Percentiles rank a stretch among this genome's conserved stretches.
Evolutionary conservation across 2,329 filamentous ascomycete genomes (phyloP).

Genomic region (Emydomyces testavorans): DNA sequence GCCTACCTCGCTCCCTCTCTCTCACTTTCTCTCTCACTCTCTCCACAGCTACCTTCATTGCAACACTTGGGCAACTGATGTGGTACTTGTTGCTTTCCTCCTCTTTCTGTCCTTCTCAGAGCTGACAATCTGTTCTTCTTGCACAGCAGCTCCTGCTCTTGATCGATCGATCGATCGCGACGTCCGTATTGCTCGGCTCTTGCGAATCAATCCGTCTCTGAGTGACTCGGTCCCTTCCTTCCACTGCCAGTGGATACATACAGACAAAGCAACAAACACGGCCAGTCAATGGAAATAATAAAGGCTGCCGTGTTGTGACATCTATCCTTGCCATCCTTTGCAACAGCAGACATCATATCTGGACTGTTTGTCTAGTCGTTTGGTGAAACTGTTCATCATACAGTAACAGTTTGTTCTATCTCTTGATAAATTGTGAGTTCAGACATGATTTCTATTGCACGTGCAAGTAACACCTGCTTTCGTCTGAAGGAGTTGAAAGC

Average conservation of each 20-base stretch:
- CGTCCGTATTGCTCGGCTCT: background rate
- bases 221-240: slow-evolving; percentile 10
- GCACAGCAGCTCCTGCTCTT: slow-evolving; percentile 1
- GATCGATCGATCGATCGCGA: background rate
- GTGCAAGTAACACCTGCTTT: background rate
- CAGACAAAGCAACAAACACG: background rate
- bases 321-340: background rate
- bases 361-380: slow-evolving; percentile 3
- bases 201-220: background rate
- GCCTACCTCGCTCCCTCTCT: slow-evolving; percentile 7
- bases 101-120: background rate
- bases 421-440: slow-evolving; percentile 2
- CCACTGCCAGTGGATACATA: background rate
- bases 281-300: background rate
- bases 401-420: slow-evolving; percentile 1
- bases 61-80: slow-evolving; percentile 1
- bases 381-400: slow-evolving; percentile 1
- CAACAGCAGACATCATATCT: background rate
- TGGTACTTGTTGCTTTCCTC: slow-evolving; percentile 1
- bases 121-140: no score
- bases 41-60: background rate
- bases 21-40: background rate
- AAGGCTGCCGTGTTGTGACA: slow-evolving; percentile 8
- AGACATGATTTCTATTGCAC: background rate
- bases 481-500: background rate